Percentiles rank a stretch among this genome's conserved stretches.
Evolutionary conservation across 495 filamentous ascomycete genomes (phyloP).

Genomic region (Xylaria grammica): DNA sequence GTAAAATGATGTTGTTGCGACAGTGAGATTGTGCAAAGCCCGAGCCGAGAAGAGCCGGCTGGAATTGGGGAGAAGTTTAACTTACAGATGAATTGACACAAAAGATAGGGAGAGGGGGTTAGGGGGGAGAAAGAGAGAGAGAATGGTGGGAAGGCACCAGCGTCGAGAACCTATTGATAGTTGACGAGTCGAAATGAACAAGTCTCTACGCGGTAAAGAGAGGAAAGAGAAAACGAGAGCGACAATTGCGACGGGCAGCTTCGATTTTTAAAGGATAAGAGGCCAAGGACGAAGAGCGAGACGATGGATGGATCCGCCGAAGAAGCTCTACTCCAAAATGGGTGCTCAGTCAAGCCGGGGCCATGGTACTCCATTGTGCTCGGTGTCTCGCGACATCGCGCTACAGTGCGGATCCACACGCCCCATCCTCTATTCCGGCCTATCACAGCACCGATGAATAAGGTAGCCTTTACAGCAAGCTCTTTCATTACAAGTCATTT

Average conservation of each 20-base stretch:
- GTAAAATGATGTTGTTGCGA: neutral
- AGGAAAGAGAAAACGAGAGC: conserved; percentile 31
- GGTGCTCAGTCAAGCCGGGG: conserved; percentile 15
- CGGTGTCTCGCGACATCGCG: conserved; percentile 27
- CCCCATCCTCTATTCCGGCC: conserved; percentile 15
- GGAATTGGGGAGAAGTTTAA: conserved; percentile 7
- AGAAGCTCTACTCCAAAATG: conserved; percentile 46
- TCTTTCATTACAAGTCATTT: too few relatives aligned
- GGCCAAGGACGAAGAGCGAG: conserved; percentile 32
- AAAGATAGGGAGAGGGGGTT: conserved; percentile 13
- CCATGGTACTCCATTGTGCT: conserved; percentile 1
- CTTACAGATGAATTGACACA: conserved; percentile 24
- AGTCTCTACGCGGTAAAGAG: conserved; percentile 42
- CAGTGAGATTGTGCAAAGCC: neutral
- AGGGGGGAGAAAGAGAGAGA: neutral
- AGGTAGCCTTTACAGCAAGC: neutral
- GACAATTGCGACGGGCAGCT: conserved; percentile 37
- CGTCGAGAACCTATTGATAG: conserved; percentile 41
- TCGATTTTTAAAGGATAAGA: conserved; percentile 38
- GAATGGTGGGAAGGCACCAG: conserved; percentile 41
- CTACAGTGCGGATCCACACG: conserved; percentile 24
- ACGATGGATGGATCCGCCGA: conserved; percentile 34
- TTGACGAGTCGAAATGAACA: conserved; percentile 37
- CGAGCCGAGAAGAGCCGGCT: conserved; percentile 35
- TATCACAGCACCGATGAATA: conserved; percentile 13